These are phyloP conservation scores for Hyphodiscus sp. DNA, from an alignment of 2,329 filamentous ascomycete genomes.

Conservation along the genomic window DNA sequence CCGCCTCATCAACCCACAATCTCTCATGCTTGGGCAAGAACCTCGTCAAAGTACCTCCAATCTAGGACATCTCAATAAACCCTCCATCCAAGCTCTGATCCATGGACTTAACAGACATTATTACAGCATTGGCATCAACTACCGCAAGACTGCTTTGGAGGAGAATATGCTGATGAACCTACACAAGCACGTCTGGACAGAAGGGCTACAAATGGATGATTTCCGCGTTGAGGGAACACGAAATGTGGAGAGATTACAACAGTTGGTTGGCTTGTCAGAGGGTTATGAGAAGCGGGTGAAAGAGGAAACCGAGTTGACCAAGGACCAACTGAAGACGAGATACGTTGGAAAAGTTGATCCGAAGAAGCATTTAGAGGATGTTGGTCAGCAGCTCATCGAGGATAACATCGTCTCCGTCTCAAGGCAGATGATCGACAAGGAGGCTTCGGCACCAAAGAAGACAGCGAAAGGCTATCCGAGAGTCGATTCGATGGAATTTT, in stretches of 20 bases:
- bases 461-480: slow-evolving; percentile 43
- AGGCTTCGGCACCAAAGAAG: slow-evolving; percentile 82
- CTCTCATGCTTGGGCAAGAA: slow-evolving; percentile 95
- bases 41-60: slow-evolving; percentile 97
- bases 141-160: slow-evolving; percentile 92
- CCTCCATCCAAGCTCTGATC: slow-evolving; percentile 97
- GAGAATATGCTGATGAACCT: slow-evolving; percentile 99
- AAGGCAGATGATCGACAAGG: slow-evolving; percentile 98
- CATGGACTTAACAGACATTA: slow-evolving; percentile 98
- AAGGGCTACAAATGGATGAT: slow-evolving; percentile 94
- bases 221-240: slow-evolving; percentile 77
- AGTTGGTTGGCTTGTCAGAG: slow-evolving; percentile 82
- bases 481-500: slow-evolving; percentile 28
- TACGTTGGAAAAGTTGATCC: slow-evolving; percentile 98
- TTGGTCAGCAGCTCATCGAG: slow-evolving; percentile 94
- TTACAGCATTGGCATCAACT: slow-evolving; percentile 98
- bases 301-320: slow-evolving; percentile 94
- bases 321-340: slow-evolving; percentile 96
- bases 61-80: slow-evolving; percentile 96
- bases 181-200: slow-evolving; percentile 99
- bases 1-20: slow-evolving; percentile 96
- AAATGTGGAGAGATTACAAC: slow-evolving; percentile 83
- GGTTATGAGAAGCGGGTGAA: slow-evolving; percentile 98
- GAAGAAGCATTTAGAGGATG: slow-evolving; percentile 98
- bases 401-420: slow-evolving; percentile 99